Percentiles rank a stretch among this genome's conserved stretches.
These are phyloP conservation scores for Hypoxylon sp. DNA, from an alignment of 2,329 filamentous ascomycete species.

Conservation along the genomic window DNA sequence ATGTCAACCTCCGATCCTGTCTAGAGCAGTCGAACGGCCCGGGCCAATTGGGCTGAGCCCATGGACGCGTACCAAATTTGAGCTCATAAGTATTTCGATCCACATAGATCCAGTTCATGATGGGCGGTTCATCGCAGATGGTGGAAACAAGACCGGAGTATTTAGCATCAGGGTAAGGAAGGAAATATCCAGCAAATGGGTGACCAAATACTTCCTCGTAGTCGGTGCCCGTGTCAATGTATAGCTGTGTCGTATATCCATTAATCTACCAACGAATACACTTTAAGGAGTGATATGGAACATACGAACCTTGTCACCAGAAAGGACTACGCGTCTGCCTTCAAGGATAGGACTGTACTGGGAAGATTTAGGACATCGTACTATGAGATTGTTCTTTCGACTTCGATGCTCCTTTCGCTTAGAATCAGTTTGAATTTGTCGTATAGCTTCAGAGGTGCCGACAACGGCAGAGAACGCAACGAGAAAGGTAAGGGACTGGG, in stretches of 20 bases:
- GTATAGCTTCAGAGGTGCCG: constrained; percentile 63
- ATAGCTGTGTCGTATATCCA: constrained; percentile 54
- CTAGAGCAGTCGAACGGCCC: constrained; percentile 66
- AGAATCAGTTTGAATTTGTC: constrained; percentile 62
- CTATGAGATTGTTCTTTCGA: constrained; percentile 63
- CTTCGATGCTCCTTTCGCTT: constrained; percentile 64
- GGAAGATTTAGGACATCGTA: constrained; percentile 64
- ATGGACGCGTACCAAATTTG: constrained; percentile 61
- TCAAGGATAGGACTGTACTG: constrained; percentile 61
- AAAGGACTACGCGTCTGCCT: constrained; percentile 62
- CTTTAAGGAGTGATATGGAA: too few relatives aligned
- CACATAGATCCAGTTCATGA: constrained; percentile 67
- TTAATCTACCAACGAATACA: constrained; percentile 7
- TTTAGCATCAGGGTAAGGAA: constrained; percentile 66
- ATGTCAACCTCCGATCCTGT: constrained; percentile 64
- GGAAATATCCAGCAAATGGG: constrained; percentile 69
- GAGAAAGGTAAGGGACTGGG: constrained; percentile 53
- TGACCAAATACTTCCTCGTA: constrained; percentile 59
- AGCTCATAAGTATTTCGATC: constrained; percentile 61
- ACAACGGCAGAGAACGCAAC: constrained; percentile 61
- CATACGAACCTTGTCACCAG: constrained; percentile 58
- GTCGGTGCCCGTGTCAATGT: constrained; percentile 62
- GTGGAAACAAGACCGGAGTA: constrained; percentile 63
- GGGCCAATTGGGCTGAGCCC: constrained; percentile 60
- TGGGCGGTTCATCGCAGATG: constrained; percentile 63